Evolutionary conservation across 2,329 filamentous ascomycete genomes (phyloP).

Genomic region (Penicillium sp.): DNA sequence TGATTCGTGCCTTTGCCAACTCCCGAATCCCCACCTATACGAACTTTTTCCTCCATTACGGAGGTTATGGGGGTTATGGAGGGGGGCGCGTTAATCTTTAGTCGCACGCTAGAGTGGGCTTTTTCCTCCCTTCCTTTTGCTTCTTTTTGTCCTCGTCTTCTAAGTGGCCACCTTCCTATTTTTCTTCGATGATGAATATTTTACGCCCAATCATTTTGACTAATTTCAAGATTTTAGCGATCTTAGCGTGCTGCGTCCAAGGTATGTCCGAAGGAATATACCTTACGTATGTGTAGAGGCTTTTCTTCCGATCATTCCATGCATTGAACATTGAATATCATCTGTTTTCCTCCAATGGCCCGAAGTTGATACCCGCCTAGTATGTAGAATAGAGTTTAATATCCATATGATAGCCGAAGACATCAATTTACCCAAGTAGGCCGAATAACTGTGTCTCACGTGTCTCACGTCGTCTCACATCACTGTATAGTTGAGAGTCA

Average conservation of each 20-base stretch:
- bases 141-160: background rate
- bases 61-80: background rate
- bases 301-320: background rate
- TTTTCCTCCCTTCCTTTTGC: background rate
- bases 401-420: background rate
- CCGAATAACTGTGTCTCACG: background rate
- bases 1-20: background rate
- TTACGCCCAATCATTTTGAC: constrained; percentile 1
- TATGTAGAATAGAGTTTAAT: background rate
- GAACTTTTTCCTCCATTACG: background rate
- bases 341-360: background rate
- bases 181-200: background rate
- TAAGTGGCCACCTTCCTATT: constrained; percentile 3
- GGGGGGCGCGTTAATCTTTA: background rate
- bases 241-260: background rate
- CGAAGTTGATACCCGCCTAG: background rate
- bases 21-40: constrained; percentile 1
- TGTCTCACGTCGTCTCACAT: background rate
- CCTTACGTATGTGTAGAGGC: background rate
- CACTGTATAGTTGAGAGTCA: background rate
- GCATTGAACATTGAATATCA: background rate
- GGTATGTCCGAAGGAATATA: background rate
- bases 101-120: constrained; percentile 1
- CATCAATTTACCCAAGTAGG: background rate
- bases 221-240: background rate